Conservation (phyloP, 2,329 filamentous ascomycete genomes). For the Sporothrix brasiliensis region DNA sequence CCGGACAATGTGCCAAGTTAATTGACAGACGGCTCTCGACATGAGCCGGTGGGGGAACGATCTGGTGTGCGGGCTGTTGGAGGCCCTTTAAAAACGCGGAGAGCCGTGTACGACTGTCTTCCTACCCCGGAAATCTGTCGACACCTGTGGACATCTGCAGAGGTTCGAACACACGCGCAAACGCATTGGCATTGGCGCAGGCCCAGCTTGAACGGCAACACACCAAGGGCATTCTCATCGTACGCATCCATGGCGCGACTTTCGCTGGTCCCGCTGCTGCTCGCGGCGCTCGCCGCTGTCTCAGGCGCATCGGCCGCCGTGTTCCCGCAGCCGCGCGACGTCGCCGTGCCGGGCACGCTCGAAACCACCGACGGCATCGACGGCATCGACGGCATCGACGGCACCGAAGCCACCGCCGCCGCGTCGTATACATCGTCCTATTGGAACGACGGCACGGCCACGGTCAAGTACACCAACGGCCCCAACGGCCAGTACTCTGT, state of each 20-base stretch:
- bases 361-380: constrained; percentile 38
- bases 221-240: background rate
- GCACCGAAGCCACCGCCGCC: constrained; percentile 34
- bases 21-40: background rate
- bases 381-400: constrained; percentile 29
- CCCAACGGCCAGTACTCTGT: constrained; percentile 45
- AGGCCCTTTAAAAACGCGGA: too few species aligned
- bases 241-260: background rate
- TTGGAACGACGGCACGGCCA: constrained; percentile 49
- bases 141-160: too few species aligned
- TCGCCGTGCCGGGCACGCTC: constrained; percentile 38
- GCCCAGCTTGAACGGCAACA: too few species aligned
- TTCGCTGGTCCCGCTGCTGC: background rate
- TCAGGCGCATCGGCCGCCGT: background rate
- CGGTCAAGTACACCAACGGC: constrained; percentile 48
- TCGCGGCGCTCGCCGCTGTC: background rate
- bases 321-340: constrained; percentile 28
- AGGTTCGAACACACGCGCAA: too few species aligned
- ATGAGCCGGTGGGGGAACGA: background rate
- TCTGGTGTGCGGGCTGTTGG: background rate
- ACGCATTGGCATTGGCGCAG: too few species aligned
- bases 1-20: background rate
- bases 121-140: background rate
- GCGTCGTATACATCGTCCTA: constrained; percentile 52
- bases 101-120: too few species aligned